Conservation (phyloP, 2,329 filamentous ascomycete genomes). For the Colletotrichum sp. region DNA sequence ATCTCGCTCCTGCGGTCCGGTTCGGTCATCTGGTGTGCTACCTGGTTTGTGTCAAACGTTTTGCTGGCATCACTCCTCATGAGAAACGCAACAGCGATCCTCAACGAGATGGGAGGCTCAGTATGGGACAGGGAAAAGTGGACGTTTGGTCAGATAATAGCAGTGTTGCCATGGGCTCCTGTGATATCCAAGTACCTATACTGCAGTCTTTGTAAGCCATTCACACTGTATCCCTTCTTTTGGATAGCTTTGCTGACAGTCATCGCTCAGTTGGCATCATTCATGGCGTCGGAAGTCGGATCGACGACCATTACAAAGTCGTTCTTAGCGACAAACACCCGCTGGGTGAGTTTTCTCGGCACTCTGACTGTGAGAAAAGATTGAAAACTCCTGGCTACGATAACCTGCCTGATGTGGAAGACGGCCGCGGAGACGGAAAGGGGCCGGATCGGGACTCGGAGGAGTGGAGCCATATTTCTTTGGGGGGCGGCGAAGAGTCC, state of each 20-base stretch:
- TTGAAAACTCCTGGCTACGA: neutral
- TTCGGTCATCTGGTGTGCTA: neutral
- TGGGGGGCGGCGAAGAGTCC: neutral
- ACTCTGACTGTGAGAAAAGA: neutral
- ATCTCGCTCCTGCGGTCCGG: neutral
- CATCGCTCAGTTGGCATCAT: neutral
- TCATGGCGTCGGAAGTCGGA: neutral
- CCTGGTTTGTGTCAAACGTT: neutral
- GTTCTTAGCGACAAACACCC: neutral
- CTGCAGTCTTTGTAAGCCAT: constrained; percentile 23
- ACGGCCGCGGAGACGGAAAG: neutral
- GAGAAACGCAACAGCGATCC: neutral
- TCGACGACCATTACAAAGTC: neutral
- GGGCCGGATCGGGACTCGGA: neutral
- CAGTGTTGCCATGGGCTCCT: constrained; percentile 27
- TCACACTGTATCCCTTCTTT: neutral
- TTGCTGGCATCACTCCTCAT: neutral
- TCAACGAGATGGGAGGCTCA: neutral
- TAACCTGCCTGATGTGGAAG: neutral
- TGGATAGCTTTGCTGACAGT: neutral
- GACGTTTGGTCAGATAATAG: constrained; percentile 29
- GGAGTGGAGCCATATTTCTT: neutral
- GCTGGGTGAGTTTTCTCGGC: neutral
- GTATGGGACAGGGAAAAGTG: constrained; percentile 1
- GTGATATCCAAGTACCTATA: constrained; percentile 24